Conservation (phyloP, 805 yeast species). For the Yamadazyma kitorensis region DNA sequence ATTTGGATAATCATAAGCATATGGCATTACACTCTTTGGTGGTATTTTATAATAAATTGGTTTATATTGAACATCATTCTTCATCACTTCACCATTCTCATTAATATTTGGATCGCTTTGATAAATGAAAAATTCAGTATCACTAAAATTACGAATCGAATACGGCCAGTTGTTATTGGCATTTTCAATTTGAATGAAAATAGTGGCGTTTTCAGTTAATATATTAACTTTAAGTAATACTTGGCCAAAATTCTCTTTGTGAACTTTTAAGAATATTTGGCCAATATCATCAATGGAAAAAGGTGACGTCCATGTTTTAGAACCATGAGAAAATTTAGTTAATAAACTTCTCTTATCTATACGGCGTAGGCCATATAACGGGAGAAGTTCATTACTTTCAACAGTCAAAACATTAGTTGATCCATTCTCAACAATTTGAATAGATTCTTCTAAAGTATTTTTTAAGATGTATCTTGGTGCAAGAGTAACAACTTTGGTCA, state of each 20-base stretch:
- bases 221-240: slow-evolving; percentile 69
- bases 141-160: slow-evolving; percentile 86
- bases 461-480: slow-evolving; percentile 79
- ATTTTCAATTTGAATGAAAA: slow-evolving; percentile 70
- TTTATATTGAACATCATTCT: slow-evolving; percentile 54
- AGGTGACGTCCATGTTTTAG: slow-evolving; percentile 81
- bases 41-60: slow-evolving; percentile 84
- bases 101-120: slow-evolving; percentile 77
- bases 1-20: slow-evolving; percentile 96
- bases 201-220: slow-evolving; percentile 73
- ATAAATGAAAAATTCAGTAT: slow-evolving; percentile 78
- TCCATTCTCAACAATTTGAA: slow-evolving; percentile 68
- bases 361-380: slow-evolving; percentile 64
- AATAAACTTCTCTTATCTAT: slow-evolving; percentile 57
- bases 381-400: slow-evolving; percentile 45
- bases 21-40: slow-evolving; percentile 92
- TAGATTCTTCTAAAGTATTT: slow-evolving; percentile 54
- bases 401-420: slow-evolving; percentile 50
- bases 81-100: slow-evolving; percentile 56
- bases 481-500: slow-evolving; percentile 74
- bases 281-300: slow-evolving; percentile 85
- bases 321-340: slow-evolving; percentile 54
- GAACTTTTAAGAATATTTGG: slow-evolving; percentile 67
- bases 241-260: slow-evolving; percentile 63
- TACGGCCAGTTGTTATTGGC: slow-evolving; percentile 88